Evolutionary conservation across 2,329 filamentous ascomycete genomes (phyloP).

Genomic region (Tetracladium maxilliforme): DNA sequence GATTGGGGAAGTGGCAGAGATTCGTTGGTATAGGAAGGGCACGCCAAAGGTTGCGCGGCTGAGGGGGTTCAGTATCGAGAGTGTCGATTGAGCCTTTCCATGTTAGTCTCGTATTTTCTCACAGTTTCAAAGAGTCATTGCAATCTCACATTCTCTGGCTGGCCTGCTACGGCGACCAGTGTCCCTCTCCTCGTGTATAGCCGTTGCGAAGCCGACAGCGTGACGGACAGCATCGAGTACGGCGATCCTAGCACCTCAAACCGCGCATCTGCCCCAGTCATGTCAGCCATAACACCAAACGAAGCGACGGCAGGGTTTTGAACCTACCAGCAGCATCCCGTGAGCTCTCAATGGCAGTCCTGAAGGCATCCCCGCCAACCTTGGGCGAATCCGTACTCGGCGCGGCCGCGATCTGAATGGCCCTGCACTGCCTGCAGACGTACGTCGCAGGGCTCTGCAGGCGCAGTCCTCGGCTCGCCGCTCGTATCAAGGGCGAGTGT

Average conservation of each 20-base stretch:
- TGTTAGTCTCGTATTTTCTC: no score
- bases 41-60: constrained; percentile 68
- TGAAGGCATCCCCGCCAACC: constrained; percentile 38
- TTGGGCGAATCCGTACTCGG: constrained; percentile 39
- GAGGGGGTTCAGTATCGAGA: constrained; percentile 76
- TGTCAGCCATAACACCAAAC: constrained; percentile 2
- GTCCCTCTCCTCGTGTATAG: constrained; percentile 88
- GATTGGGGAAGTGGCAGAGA: constrained; percentile 76
- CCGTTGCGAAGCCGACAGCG: constrained; percentile 81
- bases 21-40: constrained; percentile 87
- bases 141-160: constrained; percentile 65
- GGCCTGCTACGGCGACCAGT: constrained; percentile 77
- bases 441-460: constrained; percentile 14
- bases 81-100: constrained; percentile 65
- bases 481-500: constrained; percentile 21
- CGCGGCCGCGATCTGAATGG: constrained; percentile 47
- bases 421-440: constrained; percentile 25
- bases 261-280: constrained; percentile 55
- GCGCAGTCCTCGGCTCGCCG: constrained; percentile 13
- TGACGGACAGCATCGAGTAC: constrained; percentile 87
- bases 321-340: constrained; percentile 10
- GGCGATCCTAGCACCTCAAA: constrained; percentile 90
- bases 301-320: constrained; percentile 1
- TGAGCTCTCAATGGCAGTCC: constrained; percentile 25
- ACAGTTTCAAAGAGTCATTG: neutral